phyloP scores from a whole-genome alignment of 1,284 basidiomycete genomes.

The Inonotus hispidus region DNA sequence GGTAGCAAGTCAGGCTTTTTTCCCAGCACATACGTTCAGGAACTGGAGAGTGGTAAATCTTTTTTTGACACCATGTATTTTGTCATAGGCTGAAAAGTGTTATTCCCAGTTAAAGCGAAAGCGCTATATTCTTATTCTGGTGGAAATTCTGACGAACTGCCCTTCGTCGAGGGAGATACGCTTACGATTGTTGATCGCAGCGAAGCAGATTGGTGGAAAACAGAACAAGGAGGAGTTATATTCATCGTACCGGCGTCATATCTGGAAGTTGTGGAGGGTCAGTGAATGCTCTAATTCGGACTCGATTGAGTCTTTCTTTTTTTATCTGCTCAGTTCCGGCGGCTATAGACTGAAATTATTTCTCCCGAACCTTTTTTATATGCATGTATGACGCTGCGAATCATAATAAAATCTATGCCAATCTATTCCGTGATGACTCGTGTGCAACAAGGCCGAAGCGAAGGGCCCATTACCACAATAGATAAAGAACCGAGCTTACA shows the following conservation, averaged over 20 bases:
- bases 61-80: neutral
- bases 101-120: conserved; percentile 51
- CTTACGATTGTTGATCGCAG: conserved; percentile 74
- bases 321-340: conserved; percentile 42
- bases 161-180: conserved; percentile 74
- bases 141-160: conserved; percentile 69
- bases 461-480: conserved; percentile 2
- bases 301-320: conserved; percentile 47
- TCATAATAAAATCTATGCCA: conserved; percentile 26
- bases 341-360: conserved; percentile 65
- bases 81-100: neutral
- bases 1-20: conserved; percentile 80
- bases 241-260: conserved; percentile 89
- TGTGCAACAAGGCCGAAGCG: conserved; percentile 5
- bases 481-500: conserved; percentile 25
- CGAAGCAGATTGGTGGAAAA: conserved; percentile 92
- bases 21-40: conserved; percentile 85
- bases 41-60: conserved; percentile 58
- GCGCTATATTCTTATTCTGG: conserved; percentile 79
- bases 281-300: conserved; percentile 48
- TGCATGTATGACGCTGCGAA: conserved; percentile 32
- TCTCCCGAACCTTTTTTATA: conserved; percentile 44
- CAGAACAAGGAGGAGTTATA: conserved; percentile 75
- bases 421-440: conserved; percentile 14
- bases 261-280: conserved; percentile 80